Conservation (phyloP, 1,284 basidiomycete species). For the Athelia sp. region DNA sequence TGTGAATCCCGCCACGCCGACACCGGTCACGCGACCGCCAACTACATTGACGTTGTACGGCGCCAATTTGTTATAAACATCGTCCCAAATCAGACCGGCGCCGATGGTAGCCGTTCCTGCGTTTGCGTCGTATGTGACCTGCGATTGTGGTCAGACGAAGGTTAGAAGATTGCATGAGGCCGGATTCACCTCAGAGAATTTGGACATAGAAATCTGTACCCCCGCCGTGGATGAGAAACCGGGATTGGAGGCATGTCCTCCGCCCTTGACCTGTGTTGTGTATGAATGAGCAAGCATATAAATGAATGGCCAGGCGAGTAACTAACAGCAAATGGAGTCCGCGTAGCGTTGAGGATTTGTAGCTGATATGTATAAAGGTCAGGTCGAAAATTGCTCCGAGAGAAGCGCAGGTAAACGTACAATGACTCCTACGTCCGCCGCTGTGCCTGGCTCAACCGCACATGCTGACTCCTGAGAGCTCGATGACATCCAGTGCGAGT, state of each 20-base stretch:
- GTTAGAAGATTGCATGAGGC: neutral
- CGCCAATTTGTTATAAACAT: constrained; percentile 46
- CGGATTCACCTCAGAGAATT: constrained; percentile 32
- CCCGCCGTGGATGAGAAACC: constrained; percentile 51
- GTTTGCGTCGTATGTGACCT: constrained; percentile 32
- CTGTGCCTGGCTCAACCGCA: constrained; percentile 46
- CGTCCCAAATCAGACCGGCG: constrained; percentile 51
- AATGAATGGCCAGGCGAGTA: neutral
- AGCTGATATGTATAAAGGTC: constrained; percentile 23
- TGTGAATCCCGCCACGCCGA: constrained; percentile 50
- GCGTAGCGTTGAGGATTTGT: constrained; percentile 35
- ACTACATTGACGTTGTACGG: constrained; percentile 43
- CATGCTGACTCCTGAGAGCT: constrained; percentile 38
- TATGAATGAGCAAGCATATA: neutral
- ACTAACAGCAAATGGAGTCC: constrained; percentile 38
- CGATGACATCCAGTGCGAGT: constrained; percentile 40
- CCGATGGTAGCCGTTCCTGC: constrained; percentile 41
- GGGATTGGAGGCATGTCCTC: constrained; percentile 45
- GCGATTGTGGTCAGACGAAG: neutral
- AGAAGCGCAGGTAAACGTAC: constrained; percentile 26
- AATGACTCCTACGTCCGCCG: constrained; percentile 39
- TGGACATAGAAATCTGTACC: constrained; percentile 50
- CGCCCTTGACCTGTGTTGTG: constrained; percentile 42
- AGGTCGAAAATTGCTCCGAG: neutral
- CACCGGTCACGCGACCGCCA: constrained; percentile 47